Conservation (phyloP, 768 basidiomycete species). For the Tylopilus plumbeoviolaceoides region DNA sequence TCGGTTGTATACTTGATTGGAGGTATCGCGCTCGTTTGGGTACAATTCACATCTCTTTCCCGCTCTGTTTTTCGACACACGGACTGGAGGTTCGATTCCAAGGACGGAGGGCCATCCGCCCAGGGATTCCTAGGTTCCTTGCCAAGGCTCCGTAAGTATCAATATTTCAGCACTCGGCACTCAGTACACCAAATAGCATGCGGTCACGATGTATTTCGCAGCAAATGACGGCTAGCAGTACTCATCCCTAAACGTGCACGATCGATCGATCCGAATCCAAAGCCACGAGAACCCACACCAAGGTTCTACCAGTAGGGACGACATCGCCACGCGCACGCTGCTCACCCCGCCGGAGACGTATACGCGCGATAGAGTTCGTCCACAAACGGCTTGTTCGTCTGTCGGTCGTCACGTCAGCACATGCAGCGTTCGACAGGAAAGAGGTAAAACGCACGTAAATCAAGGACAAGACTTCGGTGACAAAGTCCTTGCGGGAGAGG, state of each 20-base stretch:
- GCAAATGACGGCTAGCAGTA: constrained; percentile 10
- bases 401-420: background rate
- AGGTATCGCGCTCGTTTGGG: no score
- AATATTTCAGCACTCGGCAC: background rate
- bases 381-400: constrained; percentile 67
- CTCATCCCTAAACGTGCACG: background rate
- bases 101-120: no score
- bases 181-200: background rate
- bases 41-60: no score
- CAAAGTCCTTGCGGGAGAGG: constrained; percentile 53
- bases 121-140: no score
- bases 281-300: background rate
- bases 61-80: no score
- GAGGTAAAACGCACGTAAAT: constrained; percentile 47
- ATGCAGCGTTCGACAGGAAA: background rate
- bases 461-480: constrained; percentile 54
- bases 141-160: no score
- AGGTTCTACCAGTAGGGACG: background rate
- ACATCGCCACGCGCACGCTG: background rate
- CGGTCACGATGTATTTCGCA: constrained; percentile 9
- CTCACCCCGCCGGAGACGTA: constrained; percentile 19
- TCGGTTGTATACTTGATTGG: no score
- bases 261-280: background rate
- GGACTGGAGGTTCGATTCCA: no score
- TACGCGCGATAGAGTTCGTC: constrained; percentile 59